Conservation (phyloP, 2,329 filamentous ascomycete species). For the Xylaria sp. region DNA sequence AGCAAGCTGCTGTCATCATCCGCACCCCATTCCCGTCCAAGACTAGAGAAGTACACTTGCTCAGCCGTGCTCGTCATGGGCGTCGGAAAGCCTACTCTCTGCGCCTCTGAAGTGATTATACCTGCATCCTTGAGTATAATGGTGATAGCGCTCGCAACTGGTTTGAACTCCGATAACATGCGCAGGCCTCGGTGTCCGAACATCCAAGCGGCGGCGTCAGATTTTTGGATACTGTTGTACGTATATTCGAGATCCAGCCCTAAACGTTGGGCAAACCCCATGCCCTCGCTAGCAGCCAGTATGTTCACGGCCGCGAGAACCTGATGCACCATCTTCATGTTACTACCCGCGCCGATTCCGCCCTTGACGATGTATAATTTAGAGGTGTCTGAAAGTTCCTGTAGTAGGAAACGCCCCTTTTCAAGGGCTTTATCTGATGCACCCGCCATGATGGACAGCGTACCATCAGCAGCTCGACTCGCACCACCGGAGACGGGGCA, state of each 20-base stretch:
- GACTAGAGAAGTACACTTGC: conserved; percentile 56
- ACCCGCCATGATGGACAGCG: conserved; percentile 70
- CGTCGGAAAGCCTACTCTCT: conserved; percentile 51
- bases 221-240: conserved; percentile 40
- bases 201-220: conserved; percentile 56
- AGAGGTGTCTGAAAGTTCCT: conserved; percentile 54
- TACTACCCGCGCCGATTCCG: conserved; percentile 54
- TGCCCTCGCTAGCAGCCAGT: conserved; percentile 52
- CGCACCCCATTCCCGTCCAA: conserved; percentile 49
- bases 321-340: conserved; percentile 61
- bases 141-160: conserved; percentile 52
- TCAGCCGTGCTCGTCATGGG: conserved; percentile 59
- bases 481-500: conserved; percentile 68
- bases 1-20: conserved; percentile 43
- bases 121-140: conserved; percentile 58
- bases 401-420: conserved; percentile 53
- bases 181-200: conserved; percentile 53
- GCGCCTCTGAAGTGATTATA: conserved; percentile 63
- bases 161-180: conserved; percentile 49
- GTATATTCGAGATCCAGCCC: conserved; percentile 45
- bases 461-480: conserved; percentile 62
- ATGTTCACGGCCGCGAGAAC: conserved; percentile 60
- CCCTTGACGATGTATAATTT: conserved; percentile 61
- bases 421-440: conserved; percentile 52
- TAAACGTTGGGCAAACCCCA: conserved; percentile 53